These are phyloP conservation scores for Lonicera japonica DNA, from an alignment of 129 eudicot species.

Conservation along the genomic window DNA sequence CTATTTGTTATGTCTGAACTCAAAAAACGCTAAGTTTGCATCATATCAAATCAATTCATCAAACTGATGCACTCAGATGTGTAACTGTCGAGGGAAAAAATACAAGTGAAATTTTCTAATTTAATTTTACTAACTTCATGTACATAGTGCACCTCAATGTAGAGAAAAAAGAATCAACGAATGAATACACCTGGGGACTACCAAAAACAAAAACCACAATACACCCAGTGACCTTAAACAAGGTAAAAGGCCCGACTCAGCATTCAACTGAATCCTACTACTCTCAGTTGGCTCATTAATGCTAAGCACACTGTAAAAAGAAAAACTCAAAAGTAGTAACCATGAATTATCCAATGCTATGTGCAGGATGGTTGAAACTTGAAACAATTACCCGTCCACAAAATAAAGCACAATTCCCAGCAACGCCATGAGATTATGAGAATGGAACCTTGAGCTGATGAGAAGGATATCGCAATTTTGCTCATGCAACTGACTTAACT, in stretches of 20 bases:
- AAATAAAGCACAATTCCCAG: too few species aligned
- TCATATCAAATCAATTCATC: neutral
- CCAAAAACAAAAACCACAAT: neutral
- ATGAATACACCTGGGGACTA: constrained; percentile 5
- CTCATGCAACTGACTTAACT: neutral
- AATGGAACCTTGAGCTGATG: too few species aligned
- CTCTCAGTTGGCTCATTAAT: neutral
- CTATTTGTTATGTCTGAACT: too few species aligned
- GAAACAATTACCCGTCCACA: neutral
- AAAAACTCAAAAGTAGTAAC: neutral
- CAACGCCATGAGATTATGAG: too few species aligned
- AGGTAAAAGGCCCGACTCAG: neutral
- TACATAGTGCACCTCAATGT: constrained; percentile 10
- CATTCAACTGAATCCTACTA: neutral
- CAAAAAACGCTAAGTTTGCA: too few species aligned
- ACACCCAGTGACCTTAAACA: constrained; percentile 6
- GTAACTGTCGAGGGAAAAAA: neutral
- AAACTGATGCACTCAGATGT: neutral
- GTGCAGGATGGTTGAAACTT: too few species aligned
- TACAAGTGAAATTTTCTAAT: neutral
- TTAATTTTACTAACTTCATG: neutral
- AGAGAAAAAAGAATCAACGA: constrained; percentile 12
- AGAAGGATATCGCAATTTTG: neutral
- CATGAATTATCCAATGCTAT: neutral
- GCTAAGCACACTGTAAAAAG: neutral